These are phyloP conservation scores for Castanea crenata DNA, from an alignment of 306 rosid species.

Conservation along the genomic window DNA sequence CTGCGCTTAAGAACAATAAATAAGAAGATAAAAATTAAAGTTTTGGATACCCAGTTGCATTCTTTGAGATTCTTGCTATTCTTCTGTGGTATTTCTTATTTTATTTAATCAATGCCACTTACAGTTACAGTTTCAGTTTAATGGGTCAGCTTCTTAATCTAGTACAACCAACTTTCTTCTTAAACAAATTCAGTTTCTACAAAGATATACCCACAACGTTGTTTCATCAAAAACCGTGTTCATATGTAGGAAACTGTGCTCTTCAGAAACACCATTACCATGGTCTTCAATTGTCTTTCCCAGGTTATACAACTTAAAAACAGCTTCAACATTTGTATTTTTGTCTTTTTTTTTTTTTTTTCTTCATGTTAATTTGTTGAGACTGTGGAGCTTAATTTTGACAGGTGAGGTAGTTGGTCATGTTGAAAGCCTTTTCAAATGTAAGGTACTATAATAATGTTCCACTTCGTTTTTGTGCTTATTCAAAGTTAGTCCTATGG, in stretches of 20 bases:
- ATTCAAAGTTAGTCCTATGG: neutral
- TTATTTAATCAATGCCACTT: neutral
- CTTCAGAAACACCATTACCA: conserved; percentile 21
- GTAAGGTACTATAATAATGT: conserved; percentile 31
- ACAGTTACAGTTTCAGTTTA: conserved; percentile 4
- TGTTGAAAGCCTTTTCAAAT: conserved; percentile 28
- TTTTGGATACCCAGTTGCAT: neutral
- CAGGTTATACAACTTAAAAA: conserved; percentile 35
- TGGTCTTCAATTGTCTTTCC: conserved; percentile 27
- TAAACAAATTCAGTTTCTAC: conserved; percentile 29
- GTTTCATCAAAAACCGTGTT: conserved; percentile 19
- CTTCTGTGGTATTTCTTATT: neutral
- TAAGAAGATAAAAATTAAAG: too few relatives aligned
- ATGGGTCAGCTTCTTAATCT: conserved; percentile 53
- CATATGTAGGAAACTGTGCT: conserved; percentile 19
- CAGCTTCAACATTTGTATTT: neutral
- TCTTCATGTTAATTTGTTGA: conserved; percentile 2
- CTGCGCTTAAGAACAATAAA: too few relatives aligned
- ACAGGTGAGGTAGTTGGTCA: conserved; percentile 41
- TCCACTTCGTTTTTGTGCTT: conserved; percentile 6
- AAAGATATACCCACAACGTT: conserved; percentile 26
- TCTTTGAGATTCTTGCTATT: neutral
- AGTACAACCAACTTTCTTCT: conserved; percentile 32
- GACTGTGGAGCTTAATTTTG: conserved; percentile 26
- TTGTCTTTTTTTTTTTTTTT: neutral